Conservation (phyloP, 306 rosid genomes). For the Vigna trinervia region DNA sequence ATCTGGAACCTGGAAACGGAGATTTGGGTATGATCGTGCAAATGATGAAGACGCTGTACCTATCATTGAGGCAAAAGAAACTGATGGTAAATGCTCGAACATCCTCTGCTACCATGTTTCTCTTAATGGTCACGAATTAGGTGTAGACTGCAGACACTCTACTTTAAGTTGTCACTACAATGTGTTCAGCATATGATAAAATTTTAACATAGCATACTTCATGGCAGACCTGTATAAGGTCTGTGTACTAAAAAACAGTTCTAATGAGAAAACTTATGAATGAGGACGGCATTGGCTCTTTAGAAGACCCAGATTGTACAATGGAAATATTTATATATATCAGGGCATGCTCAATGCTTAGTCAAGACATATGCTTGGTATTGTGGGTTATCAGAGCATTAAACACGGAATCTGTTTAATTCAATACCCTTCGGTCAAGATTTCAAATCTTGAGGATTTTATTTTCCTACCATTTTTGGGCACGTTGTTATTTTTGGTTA, state of each 20-base stretch:
- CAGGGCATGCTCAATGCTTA: background rate
- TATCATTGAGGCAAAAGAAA: slow-evolving; percentile 85
- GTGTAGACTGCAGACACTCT: background rate
- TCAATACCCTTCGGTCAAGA: background rate
- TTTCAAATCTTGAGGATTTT: background rate
- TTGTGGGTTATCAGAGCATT: background rate
- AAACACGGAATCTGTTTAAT: background rate
- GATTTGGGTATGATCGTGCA: slow-evolving; percentile 84
- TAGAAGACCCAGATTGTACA: background rate
- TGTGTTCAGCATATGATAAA: background rate
- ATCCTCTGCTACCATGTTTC: background rate
- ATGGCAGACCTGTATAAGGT: background rate
- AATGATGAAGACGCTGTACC: slow-evolving; percentile 87
- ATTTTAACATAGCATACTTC: background rate
- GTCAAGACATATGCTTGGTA: background rate
- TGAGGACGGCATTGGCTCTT: background rate
- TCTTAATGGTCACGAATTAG: background rate
- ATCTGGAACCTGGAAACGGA: slow-evolving; percentile 82
- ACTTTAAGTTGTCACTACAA: background rate
- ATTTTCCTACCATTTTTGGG: background rate
- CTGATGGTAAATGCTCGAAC: slow-evolving; percentile 67
- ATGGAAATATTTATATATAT: slow-evolving; percentile 4
- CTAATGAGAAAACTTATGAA: background rate
- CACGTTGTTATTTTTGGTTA: background rate
- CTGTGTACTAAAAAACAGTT: background rate